These are phyloP conservation scores for Schizochytrium sp. DNA, from an alignment of 108 stramenopile genomes.

Conservation along the genomic window DNA sequence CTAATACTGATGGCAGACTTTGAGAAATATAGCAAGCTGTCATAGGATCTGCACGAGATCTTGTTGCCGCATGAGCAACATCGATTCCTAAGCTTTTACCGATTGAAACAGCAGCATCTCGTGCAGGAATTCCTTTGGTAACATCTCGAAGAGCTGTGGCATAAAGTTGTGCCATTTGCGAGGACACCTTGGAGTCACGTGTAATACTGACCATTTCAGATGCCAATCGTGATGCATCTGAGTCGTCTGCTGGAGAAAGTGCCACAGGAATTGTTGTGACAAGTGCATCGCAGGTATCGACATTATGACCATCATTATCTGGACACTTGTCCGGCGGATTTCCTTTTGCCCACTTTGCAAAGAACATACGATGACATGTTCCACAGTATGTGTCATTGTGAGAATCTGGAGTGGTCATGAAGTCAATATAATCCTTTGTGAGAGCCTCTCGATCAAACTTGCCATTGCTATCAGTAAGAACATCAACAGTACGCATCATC, in stretches of 20 bases:
- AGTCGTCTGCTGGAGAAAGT: slow-evolving; percentile 69
- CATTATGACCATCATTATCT: slow-evolving; percentile 90
- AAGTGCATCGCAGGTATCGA: slow-evolving; percentile 87
- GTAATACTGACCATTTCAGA: not conserved
- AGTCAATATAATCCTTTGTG: slow-evolving; percentile 82
- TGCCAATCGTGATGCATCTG: slow-evolving; percentile 16
- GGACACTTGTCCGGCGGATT: slow-evolving; percentile 82
- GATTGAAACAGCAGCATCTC: not conserved
- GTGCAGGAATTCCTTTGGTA: not conserved
- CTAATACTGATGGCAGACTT: slow-evolving; percentile 78
- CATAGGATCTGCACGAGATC: not conserved
- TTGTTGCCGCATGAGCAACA: not conserved
- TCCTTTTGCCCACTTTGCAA: slow-evolving; percentile 81
- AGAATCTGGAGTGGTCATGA: slow-evolving; percentile 84
- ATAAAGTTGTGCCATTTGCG: slow-evolving; percentile 75
- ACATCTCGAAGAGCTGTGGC: slow-evolving; percentile 67
- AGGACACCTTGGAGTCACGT: slow-evolving; percentile 67
- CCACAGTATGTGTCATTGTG: slow-evolving; percentile 90
- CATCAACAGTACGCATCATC: slow-evolving; percentile 78
- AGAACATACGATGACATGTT: slow-evolving; percentile 93
- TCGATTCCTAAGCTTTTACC: not conserved
- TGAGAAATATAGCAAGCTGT: slow-evolving; percentile 82
- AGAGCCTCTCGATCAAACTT: slow-evolving; percentile 80
- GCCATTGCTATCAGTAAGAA: slow-evolving; percentile 41
- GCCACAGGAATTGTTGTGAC: slow-evolving; percentile 80